Evolutionary conservation across 1,284 basidiomycete genomes (phyloP).

Genomic region (Farysia itapuensis): DNA sequence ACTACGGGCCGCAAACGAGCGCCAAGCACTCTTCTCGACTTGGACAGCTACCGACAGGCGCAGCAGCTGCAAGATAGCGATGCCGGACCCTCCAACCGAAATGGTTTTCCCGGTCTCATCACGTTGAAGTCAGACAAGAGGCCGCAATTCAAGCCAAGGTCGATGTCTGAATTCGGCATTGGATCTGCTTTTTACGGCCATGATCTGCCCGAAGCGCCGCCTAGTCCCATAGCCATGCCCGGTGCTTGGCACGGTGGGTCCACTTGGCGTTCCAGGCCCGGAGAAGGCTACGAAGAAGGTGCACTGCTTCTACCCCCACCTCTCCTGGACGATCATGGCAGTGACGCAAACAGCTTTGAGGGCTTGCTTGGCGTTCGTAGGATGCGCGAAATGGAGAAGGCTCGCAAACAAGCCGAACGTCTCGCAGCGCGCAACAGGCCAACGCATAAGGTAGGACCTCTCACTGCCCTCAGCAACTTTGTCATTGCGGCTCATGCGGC

Average conservation of each 20-base stretch:
- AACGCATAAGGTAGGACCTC: conserved; percentile 48
- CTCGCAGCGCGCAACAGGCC: conserved; percentile 50
- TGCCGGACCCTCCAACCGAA: background rate
- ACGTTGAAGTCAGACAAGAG: conserved; percentile 18
- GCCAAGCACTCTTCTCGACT: conserved; percentile 15
- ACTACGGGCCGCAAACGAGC: conserved; percentile 7
- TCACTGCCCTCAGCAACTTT: conserved; percentile 55
- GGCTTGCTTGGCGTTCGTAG: conserved; percentile 52
- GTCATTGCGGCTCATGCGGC: conserved; percentile 56
- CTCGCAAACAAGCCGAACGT: conserved; percentile 40
- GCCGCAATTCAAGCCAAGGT: conserved; percentile 3
- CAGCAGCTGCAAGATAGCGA: background rate
- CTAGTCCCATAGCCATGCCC: conserved; percentile 54
- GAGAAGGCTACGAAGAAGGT: conserved; percentile 45
- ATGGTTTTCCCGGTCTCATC: conserved; percentile 8
- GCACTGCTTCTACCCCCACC: conserved; percentile 54
- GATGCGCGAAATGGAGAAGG: conserved; percentile 48
- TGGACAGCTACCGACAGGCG: conserved; percentile 5
- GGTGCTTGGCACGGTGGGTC: conserved; percentile 50
- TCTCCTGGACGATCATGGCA: conserved; percentile 49
- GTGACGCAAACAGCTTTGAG: conserved; percentile 35
- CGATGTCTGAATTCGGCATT: conserved; percentile 32
- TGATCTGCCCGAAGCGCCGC: conserved; percentile 42
- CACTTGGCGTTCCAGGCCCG: conserved; percentile 30
- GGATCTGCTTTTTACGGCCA: conserved; percentile 28